phyloP scores from a whole-genome alignment of 352 stramenopile genomes.

The Phytophthora lateralis region DNA sequence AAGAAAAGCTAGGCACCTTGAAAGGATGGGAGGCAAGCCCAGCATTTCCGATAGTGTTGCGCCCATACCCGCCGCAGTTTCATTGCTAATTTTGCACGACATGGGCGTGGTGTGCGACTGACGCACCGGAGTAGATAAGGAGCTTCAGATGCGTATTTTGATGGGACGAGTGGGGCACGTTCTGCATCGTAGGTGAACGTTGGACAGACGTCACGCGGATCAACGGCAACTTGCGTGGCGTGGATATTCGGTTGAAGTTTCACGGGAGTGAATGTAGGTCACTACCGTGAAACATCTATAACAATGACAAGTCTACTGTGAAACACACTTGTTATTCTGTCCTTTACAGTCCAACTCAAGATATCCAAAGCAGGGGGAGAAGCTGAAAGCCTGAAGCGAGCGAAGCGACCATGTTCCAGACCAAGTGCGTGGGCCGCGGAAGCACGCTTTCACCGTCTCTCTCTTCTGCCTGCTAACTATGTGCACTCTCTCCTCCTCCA shows the following conservation, averaged over 20 bases:
- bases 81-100: slow-evolving; percentile 4
- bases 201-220: background rate
- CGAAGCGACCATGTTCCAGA: slow-evolving; percentile 59
- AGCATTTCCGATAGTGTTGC: background rate
- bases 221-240: background rate
- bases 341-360: slow-evolving; percentile 28
- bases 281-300: background rate
- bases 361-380: slow-evolving; percentile 43
- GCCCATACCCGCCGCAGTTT: slow-evolving; percentile 1
- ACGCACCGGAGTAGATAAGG: background rate
- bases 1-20: background rate
- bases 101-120: slow-evolving; percentile 5
- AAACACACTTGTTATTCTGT: slow-evolving; percentile 19
- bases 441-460: background rate
- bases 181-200: too few species aligned
- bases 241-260: slow-evolving; percentile 12
- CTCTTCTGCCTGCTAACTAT: background rate
- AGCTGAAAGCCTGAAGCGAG: slow-evolving; percentile 24
- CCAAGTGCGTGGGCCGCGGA: slow-evolving; percentile 43
- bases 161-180: too few species aligned
- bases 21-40: background rate
- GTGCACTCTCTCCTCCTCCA: background rate
- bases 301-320: slow-evolving; percentile 2
- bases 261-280: slow-evolving; percentile 4
- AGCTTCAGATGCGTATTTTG: background rate